Evolutionary conservation across 2,329 filamentous ascomycete species (phyloP), one percentile per base, ranked within the genome.

Genomic region (Pseudogymnoascus verrucosus): DNA sequence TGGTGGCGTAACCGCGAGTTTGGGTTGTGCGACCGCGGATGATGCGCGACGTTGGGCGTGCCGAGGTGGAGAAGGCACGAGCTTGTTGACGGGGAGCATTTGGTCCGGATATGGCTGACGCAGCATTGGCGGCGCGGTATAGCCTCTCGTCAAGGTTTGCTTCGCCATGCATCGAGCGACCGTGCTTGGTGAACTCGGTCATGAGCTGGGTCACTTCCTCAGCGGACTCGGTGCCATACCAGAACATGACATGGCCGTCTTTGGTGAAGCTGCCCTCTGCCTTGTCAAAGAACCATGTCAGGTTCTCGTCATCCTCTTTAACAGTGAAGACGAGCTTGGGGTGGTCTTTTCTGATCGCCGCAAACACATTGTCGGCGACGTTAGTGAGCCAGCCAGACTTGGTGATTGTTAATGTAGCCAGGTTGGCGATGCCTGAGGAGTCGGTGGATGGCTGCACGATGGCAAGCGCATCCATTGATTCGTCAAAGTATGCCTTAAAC

Each of bases 251-350:
- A 72, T 93, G 91, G 64, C 91, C 91, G 69, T 91, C 87, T 63
- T 88, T 86, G 67, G 89, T 91, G 71, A 97, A 84, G 76, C 91
- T 96, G 64, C 95, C 93, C 70, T 97, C 92, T 8, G 93, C 89
- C 82, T 96, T 96, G 77, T 96, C 93, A 69, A 96, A 96, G 81
- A 98, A 97, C 95, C 93, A 98, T 10, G 91, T 93, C 71, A 98
- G 81, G 75, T 98, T 97, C 82, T 98, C 93, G 71, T 98, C 93
- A 69, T 96, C 89, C 72, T 93, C 89, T 79, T 90, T 93, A 65
- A 97, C 93, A n/a, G 92, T 96, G 93, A 93, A 99, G 67, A 91
- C 89, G 68, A 98, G 82, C 78, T 89, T 91, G 63, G 92, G 87
- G 76, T 93, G 89, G 73, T 97, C 93, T 77, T 96, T 96, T 82